phyloP scores from a whole-genome alignment of 148 eudicot genomes.

The Polygonum aviculare region DNA sequence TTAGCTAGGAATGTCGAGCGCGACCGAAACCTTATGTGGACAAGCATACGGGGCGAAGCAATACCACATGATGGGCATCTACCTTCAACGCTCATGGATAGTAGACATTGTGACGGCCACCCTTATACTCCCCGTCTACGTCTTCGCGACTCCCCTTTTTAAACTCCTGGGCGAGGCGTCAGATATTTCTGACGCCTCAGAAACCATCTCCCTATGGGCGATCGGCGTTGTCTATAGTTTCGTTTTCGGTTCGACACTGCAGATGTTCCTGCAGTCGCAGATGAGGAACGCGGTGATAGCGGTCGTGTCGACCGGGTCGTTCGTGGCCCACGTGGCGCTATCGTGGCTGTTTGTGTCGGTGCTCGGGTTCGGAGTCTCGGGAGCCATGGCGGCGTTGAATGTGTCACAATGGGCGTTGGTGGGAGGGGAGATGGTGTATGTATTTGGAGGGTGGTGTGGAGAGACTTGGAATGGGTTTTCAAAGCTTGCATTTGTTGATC shows the following conservation, averaged over 20 bases:
- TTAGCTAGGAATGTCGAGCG: conserved; percentile 22
- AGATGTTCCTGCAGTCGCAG: conserved; percentile 15
- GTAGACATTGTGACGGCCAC: background rate
- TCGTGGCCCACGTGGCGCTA: background rate
- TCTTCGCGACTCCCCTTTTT: conserved; percentile 10
- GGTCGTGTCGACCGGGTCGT: background rate
- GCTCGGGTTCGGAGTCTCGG: conserved; percentile 5
- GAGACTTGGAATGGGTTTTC: conserved; percentile 4
- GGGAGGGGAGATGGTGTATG: background rate
- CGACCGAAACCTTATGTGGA: conserved; percentile 19
- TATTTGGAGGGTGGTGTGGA: conserved; percentile 9
- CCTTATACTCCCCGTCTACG: conserved; percentile 11
- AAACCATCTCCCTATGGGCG: conserved; percentile 6
- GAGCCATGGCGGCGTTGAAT: conserved; percentile 15
- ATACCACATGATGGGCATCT: conserved; percentile 18
- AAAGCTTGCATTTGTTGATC: background rate
- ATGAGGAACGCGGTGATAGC: conserved; percentile 13
- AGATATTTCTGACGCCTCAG: background rate
- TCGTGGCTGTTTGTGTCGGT: conserved; percentile 7
- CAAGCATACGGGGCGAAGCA: conserved; percentile 19
- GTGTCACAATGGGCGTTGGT: conserved; percentile 7
- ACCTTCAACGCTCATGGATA: conserved; percentile 19
- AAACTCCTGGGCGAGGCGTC: conserved; percentile 9
- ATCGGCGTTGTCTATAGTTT: conserved; percentile 9
- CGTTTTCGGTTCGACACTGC: conserved; percentile 7